Base-by-base conservation (phyloP, 164 flowering plant species). In the Vitis amurensis region DNA sequence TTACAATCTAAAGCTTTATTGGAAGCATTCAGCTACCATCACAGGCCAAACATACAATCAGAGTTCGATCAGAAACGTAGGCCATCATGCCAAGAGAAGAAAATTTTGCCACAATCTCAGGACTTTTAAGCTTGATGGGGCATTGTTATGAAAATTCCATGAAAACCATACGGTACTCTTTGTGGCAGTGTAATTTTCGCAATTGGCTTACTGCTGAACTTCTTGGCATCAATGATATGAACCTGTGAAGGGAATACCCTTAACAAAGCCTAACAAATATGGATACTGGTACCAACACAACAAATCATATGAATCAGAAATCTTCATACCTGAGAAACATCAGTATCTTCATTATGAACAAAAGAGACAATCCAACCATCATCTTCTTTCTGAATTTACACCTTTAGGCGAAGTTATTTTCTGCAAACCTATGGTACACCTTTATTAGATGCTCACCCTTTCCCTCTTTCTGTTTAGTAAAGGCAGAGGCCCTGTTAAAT, bases 301-400 rank as follows among this genome's bases (percentile, higher is more conserved):
- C 2, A 23, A 23, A 23, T 23, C 27, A 23, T 23, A 23, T 23
- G 27, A 23, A 23, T 23, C 27, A 23, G 27, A 23, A 23, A 23
- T 23, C 2, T 23, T 70, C 50, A 50, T 23, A 86, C 88, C 56
- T 84, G 88, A 63, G 91, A 86, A n/a, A 66, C 9, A 44, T 87
- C 70, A 2, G 83, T 79, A 11, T 67, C 69, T 83, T 90, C 92
- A 48, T 88, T 73, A 61, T 88, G 96, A 37, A 88, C 84, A 67
- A 75, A 82, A 52, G 86, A 74, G 73, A 88, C 67, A 8, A 88
- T 75, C 87, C 89, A 90, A 23, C 91, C 90, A 74, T 88, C 91
- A 68, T 87, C 91, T 68, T 88, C 89, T 30, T n/a, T 84, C 82
- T 16, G 14, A 9, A 16, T 75, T 74, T 52, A 69, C 82, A 29